These are phyloP conservation scores for Cladosporium colombiae DNA, from an alignment of 2,329 filamentous ascomycete genomes.

Conservation along the genomic window DNA sequence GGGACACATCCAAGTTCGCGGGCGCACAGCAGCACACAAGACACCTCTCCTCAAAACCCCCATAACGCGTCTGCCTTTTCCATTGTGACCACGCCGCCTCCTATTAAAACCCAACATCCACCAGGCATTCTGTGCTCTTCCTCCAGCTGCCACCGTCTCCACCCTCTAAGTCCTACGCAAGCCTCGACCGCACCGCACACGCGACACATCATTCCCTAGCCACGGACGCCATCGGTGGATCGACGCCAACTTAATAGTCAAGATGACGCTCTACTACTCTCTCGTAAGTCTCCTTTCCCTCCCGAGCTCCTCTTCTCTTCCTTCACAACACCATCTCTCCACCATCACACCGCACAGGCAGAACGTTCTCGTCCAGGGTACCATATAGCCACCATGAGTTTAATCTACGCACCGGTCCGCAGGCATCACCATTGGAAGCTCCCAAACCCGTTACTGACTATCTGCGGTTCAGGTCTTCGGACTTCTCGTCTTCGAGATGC, in stretches of 20 bases:
- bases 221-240: conserved; percentile 20
- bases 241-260: conserved; percentile 33
- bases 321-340: conserved; percentile 6
- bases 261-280: conserved; percentile 70
- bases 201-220: conserved; percentile 2
- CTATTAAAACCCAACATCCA: not conserved
- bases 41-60: conserved; percentile 5
- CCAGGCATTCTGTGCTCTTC: not conserved
- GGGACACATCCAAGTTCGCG: conserved; percentile 6
- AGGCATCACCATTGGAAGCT: conserved; percentile 3
- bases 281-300: conserved; percentile 51
- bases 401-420: conserved; percentile 41
- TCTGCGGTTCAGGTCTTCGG: conserved; percentile 67
- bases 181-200: not conserved
- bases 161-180: not conserved
- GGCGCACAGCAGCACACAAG: conserved; percentile 5
- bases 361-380: not conserved
- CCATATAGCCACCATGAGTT: conserved; percentile 33
- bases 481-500: conserved; percentile 81
- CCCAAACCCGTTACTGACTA: conserved; percentile 22
- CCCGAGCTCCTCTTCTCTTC: conserved; percentile 14
- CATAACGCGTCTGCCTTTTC: not conserved
- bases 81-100: not conserved
- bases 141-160: not conserved
- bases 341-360: conserved; percentile 10